A percentile compares a stretch with the other conserved stretches of the same genome.
These are phyloP conservation scores for Acanthamoeba lenticulata DNA, from an alignment of 208 protist species.

Conservation along the genomic window DNA sequence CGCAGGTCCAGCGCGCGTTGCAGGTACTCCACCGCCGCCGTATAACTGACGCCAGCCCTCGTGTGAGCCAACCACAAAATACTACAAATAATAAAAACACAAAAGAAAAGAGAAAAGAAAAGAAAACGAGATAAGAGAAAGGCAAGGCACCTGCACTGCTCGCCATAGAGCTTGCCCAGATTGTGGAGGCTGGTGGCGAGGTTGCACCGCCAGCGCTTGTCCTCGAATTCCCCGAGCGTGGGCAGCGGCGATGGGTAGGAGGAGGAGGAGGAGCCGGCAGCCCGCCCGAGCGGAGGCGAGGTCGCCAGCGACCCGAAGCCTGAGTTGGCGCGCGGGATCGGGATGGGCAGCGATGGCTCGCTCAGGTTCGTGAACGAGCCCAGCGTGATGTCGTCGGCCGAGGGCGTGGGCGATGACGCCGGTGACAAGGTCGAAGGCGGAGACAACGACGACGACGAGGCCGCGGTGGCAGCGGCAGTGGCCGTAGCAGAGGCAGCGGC, in stretches of 20 bases:
- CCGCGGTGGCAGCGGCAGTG: neutral
- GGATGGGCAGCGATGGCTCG: neutral
- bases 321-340: neutral
- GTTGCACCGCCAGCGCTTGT: neutral
- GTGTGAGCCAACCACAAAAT: neutral
- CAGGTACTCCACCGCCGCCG: neutral
- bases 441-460: neutral
- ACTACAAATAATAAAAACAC: neutral
- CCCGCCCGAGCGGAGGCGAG: neutral
- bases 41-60: neutral
- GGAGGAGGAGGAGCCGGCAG: neutral
- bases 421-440: too few relatives aligned
- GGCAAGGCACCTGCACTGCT: neutral
- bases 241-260: neutral
- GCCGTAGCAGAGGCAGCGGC: neutral
- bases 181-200: neutral
- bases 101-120: neutral
- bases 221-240: neutral
- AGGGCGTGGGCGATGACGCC: neutral
- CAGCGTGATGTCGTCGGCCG: neutral
- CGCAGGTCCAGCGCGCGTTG: neutral
- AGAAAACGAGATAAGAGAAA: neutral
- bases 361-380: neutral
- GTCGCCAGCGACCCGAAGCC: neutral
- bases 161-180: constrained; percentile 42